Conservation (phyloP, 1,139 yeast species). For the Debaryomyces udenii region DNA sequence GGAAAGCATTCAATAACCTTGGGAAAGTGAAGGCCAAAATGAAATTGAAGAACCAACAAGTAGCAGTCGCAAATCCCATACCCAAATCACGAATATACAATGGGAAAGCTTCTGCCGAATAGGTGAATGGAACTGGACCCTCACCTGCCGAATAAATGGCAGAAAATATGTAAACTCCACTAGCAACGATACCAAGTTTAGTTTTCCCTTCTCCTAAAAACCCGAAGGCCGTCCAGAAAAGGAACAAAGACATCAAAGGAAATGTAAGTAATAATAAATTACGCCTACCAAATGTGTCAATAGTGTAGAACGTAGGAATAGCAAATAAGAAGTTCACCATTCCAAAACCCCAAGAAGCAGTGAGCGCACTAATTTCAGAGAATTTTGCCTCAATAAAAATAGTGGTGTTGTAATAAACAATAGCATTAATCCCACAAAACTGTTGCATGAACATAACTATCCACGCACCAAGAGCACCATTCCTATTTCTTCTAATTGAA, state of each 20-base stretch:
- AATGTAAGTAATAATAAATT: conserved; percentile 68
- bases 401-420: conserved; percentile 78
- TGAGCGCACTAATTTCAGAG: conserved; percentile 59
- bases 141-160: conserved; percentile 82
- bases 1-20: conserved; percentile 62
- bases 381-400: conserved; percentile 73
- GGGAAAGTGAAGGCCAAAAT: conserved; percentile 86
- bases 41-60: conserved; percentile 86
- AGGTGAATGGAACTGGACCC: conserved; percentile 91
- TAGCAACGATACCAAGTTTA: conserved; percentile 64
- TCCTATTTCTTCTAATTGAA: conserved; percentile 76
- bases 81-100: conserved; percentile 83
- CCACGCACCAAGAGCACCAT: conserved; percentile 80
- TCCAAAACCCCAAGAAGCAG: conserved; percentile 89
- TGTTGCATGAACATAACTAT: conserved; percentile 90
- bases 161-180: conserved; percentile 75
- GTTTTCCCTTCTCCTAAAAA: conserved; percentile 65
- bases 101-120: conserved; percentile 87
- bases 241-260: conserved; percentile 71
- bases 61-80: conserved; percentile 82
- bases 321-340: conserved; percentile 81
- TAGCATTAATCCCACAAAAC: conserved; percentile 88
- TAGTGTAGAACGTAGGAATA: conserved; percentile 79
- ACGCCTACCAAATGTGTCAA: conserved; percentile 80
- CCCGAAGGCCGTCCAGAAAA: conserved; percentile 75